phyloP scores from a whole-genome alignment of 257 asterid genomes.

The Solanum arcanum region DNA sequence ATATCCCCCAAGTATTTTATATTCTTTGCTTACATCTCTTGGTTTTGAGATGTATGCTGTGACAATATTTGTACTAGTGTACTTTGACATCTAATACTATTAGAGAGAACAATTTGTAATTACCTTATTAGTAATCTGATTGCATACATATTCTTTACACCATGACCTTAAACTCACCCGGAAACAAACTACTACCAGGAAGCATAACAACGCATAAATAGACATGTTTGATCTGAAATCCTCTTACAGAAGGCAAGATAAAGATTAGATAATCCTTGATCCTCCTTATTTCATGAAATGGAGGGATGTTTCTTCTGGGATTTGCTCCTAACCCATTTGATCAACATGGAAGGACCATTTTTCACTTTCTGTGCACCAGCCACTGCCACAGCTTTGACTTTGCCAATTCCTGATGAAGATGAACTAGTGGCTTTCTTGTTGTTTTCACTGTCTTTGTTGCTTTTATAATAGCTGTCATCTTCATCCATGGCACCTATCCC shows the following conservation, averaged over 20 bases:
- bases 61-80: neutral
- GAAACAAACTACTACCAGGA: neutral
- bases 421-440: conserved; percentile 10
- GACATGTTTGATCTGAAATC: neutral
- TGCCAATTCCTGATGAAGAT: conserved; percentile 38
- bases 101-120: neutral
- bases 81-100: neutral
- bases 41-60: neutral
- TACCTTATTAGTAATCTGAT: neutral
- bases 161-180: neutral
- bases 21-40: neutral
- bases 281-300: conserved; percentile 21
- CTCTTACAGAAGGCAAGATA: neutral
- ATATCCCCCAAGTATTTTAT: neutral
- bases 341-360: conserved; percentile 41
- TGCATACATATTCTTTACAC: neutral
- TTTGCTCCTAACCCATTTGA: conserved; percentile 70
- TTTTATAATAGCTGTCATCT: conserved; percentile 19
- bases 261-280: neutral
- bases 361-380: conserved; percentile 59
- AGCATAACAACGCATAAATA: neutral
- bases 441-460: conserved; percentile 27
- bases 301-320: conserved; percentile 40
- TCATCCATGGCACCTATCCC: conserved; percentile 65
- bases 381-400: conserved; percentile 50